Evolutionary conservation across 441 rosid species (phyloP).

Genomic region (Breynia disticha): DNA sequence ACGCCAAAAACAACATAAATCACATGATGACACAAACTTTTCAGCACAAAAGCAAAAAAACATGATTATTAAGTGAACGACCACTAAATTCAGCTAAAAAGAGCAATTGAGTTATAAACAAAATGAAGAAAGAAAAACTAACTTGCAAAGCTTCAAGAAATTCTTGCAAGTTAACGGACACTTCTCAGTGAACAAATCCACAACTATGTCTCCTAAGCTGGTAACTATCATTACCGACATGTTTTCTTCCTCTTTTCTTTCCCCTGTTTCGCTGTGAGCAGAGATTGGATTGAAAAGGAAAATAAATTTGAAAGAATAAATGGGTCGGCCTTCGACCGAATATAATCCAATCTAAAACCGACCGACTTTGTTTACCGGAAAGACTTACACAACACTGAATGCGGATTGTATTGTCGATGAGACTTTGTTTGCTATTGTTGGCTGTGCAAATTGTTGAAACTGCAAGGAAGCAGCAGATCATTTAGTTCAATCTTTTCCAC

Average conservation of each 20-base stretch:
- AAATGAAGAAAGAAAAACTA: constrained; percentile 7
- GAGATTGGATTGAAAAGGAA: background rate
- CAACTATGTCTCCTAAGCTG: constrained; percentile 76
- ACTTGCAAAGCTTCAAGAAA: constrained; percentile 97
- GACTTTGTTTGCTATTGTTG: constrained; percentile 71
- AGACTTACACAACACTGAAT: constrained; percentile 62
- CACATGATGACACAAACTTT: background rate
- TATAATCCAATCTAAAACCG: background rate
- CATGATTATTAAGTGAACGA: no score
- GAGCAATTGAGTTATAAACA: background rate
- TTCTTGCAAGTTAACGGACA: constrained; percentile 88
- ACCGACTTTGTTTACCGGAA: background rate
- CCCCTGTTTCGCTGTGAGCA: constrained; percentile 3
- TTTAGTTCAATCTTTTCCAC: background rate
- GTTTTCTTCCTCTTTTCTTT: background rate
- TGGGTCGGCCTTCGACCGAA: background rate
- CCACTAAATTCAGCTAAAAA: no score
- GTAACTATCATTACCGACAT: constrained; percentile 85
- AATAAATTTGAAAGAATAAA: background rate
- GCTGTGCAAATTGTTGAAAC: constrained; percentile 85
- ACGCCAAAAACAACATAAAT: no score
- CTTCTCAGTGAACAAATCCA: constrained; percentile 53
- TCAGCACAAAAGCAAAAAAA: background rate
- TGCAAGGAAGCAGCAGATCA: constrained; percentile 24
- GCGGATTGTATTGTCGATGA: constrained; percentile 87